phyloP scores from a whole-genome alignment of 2,329 filamentous ascomycete genomes.

The Sporothrix protearum region DNA sequence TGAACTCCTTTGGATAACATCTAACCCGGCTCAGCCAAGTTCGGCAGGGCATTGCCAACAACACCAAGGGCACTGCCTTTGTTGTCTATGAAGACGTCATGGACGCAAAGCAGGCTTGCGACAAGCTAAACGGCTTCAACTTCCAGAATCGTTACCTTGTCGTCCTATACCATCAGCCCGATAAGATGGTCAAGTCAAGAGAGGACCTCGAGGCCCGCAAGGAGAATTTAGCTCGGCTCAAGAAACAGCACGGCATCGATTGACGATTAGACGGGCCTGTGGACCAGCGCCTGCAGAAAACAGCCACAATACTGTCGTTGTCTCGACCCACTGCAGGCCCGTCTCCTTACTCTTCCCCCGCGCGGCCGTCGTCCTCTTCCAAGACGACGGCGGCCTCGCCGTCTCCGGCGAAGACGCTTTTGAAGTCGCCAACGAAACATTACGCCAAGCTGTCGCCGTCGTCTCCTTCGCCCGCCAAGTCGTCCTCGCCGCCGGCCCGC shows the following conservation, averaged over 20 bases:
- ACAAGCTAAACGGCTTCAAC: conserved; percentile 99
- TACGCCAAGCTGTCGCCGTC: conserved; percentile 35
- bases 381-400: conserved; percentile 25
- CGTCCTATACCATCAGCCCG: conserved; percentile 62
- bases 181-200: conserved; percentile 75
- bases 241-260: conserved; percentile 97
- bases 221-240: conserved; percentile 96
- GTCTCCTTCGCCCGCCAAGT: conserved; percentile 13
- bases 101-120: conserved; percentile 97
- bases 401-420: conserved; percentile 26
- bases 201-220: conserved; percentile 90
- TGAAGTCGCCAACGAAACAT: conserved; percentile 28
- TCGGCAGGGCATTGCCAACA: conserved; percentile 93
- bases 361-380: conserved; percentile 32
- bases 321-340: conserved; percentile 56
- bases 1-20: background rate
- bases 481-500: conserved; percentile 15
- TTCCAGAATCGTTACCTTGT: conserved; percentile 99
- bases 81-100: conserved; percentile 99
- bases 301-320: conserved; percentile 15
- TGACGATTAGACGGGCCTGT: conserved; percentile 77
- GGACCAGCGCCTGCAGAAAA: conserved; percentile 46
- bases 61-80: conserved; percentile 97
- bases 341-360: conserved; percentile 50
- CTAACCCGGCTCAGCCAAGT: conserved; percentile 67